Percentiles rank a stretch among this genome's conserved stretches.
phyloP scores from a whole-genome alignment of 805 yeast genomes.

The Candida railenensis region DNA sequence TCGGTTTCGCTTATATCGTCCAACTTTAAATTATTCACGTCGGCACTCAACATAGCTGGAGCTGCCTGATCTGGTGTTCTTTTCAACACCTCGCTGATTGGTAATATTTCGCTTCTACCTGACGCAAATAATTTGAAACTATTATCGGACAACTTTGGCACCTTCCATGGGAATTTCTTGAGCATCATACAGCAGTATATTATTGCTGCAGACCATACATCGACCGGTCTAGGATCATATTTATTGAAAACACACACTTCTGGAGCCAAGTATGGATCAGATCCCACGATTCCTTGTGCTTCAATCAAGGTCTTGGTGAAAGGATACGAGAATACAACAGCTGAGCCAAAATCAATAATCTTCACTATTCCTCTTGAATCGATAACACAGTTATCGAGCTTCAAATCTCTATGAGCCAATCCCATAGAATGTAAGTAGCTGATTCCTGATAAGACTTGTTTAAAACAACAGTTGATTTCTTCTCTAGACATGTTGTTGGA shows the following conservation, averaged over 20 bases:
- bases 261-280: slow-evolving; percentile 86
- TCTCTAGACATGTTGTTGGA: slow-evolving; percentile 78
- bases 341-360: slow-evolving; percentile 90
- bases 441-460: slow-evolving; percentile 79
- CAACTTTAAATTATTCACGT: slow-evolving; percentile 6
- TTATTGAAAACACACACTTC: slow-evolving; percentile 60
- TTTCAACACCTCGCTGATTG: slow-evolving; percentile 54
- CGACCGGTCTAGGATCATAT: slow-evolving; percentile 78
- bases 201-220: slow-evolving; percentile 82
- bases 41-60: slow-evolving; percentile 8
- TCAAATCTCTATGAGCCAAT: slow-evolving; percentile 86
- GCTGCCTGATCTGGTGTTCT: slow-evolving; percentile 18
- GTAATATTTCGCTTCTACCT: slow-evolving; percentile 49
- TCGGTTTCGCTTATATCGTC: slow-evolving; percentile 11
- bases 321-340: slow-evolving; percentile 84
- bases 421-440: slow-evolving; percentile 82
- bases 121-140: slow-evolving; percentile 62
- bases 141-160: slow-evolving; percentile 67
- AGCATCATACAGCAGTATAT: slow-evolving; percentile 86
- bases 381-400: slow-evolving; percentile 89
- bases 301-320: slow-evolving; percentile 56
- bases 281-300: slow-evolving; percentile 79
- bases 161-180: slow-evolving; percentile 86
- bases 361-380: slow-evolving; percentile 80
- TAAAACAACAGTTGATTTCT: slow-evolving; percentile 87